Evolutionary conservation across 2,329 filamentous ascomycete genomes (phyloP).

Genomic region (Aschersonia sp.): DNA sequence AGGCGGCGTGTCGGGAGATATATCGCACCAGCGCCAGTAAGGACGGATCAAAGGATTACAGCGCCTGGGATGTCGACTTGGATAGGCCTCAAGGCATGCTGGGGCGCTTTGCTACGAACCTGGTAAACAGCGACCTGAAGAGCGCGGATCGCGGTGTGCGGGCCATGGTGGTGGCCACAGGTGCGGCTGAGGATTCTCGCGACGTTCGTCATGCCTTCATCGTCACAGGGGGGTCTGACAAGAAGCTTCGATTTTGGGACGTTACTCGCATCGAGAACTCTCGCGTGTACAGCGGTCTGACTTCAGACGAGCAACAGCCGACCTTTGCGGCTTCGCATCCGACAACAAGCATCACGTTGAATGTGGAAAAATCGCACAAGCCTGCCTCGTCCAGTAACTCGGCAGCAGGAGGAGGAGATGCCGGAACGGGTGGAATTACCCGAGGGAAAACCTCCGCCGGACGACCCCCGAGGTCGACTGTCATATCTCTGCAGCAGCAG

Average conservation of each 20-base stretch:
- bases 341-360: slow-evolving; percentile 46
- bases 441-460: slow-evolving; percentile 15
- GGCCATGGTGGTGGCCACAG: slow-evolving; percentile 58
- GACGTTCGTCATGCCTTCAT: slow-evolving; percentile 72
- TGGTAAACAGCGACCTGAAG: slow-evolving; percentile 44
- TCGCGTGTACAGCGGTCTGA: slow-evolving; percentile 64
- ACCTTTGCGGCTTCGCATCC: slow-evolving; percentile 53
- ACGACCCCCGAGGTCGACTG: slow-evolving; percentile 56
- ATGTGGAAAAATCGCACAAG: slow-evolving; percentile 45
- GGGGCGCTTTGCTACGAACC: slow-evolving; percentile 62
- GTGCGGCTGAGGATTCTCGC: slow-evolving; percentile 53
- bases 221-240: slow-evolving; percentile 76
- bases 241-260: slow-evolving; percentile 91
- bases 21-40: slow-evolving; percentile 56
- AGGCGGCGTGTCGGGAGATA: slow-evolving; percentile 74
- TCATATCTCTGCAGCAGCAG: slow-evolving; percentile 80
- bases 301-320: slow-evolving; percentile 55
- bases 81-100: slow-evolving; percentile 80
- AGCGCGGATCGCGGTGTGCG: slow-evolving; percentile 54
- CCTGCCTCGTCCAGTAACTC: slow-evolving; percentile 12
- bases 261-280: slow-evolving; percentile 64
- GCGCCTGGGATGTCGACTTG: slow-evolving; percentile 80
- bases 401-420: neutral
- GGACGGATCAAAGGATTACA: slow-evolving; percentile 52
- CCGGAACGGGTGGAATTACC: slow-evolving; percentile 4